phyloP scores from a whole-genome alignment of 164 flowering plant genomes.

The Vitis cinerea region DNA sequence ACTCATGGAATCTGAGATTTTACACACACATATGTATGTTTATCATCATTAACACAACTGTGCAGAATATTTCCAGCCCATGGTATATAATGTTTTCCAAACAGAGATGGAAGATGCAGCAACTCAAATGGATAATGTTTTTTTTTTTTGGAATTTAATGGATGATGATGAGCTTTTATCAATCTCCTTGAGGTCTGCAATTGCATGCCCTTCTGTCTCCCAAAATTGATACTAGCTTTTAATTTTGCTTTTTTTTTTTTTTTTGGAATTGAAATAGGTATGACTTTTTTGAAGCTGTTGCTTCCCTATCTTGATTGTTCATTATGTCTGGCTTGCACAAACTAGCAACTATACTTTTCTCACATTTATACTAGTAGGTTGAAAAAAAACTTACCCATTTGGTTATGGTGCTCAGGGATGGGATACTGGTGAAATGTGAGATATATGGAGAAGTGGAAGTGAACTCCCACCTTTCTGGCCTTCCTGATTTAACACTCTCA shows the following conservation, averaged over 20 bases:
- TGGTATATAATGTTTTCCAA: background rate
- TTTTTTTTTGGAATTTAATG: background rate
- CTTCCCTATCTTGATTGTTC: too few relatives aligned
- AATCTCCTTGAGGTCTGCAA: background rate
- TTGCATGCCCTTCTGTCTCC: background rate
- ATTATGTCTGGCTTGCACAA: too few relatives aligned
- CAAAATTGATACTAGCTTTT: too few relatives aligned
- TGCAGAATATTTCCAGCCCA: background rate
- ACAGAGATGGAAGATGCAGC: background rate
- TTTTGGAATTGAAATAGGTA: too few relatives aligned
- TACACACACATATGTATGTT: too few relatives aligned
- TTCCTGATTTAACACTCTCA: slow-evolving; percentile 94
- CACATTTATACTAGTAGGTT: too few relatives aligned
- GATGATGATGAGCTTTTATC: background rate
- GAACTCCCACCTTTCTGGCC: slow-evolving; percentile 82
- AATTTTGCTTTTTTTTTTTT: too few relatives aligned
- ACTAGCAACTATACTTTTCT: too few relatives aligned
- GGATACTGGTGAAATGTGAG: slow-evolving; percentile 83
- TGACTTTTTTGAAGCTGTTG: too few relatives aligned
- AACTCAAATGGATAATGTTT: background rate
- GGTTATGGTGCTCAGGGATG: slow-evolving; percentile 58
- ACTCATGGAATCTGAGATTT: too few relatives aligned
- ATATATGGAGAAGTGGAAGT: slow-evolving; percentile 92
- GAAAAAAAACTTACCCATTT: slow-evolving; percentile 3
- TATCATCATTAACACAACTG: background rate